A percentile compares a stretch with the other conserved stretches of the same genome.
Conservation (phyloP, 768 basidiomycete genomes). For the Xerocomus brunneocitrinus region DNA sequence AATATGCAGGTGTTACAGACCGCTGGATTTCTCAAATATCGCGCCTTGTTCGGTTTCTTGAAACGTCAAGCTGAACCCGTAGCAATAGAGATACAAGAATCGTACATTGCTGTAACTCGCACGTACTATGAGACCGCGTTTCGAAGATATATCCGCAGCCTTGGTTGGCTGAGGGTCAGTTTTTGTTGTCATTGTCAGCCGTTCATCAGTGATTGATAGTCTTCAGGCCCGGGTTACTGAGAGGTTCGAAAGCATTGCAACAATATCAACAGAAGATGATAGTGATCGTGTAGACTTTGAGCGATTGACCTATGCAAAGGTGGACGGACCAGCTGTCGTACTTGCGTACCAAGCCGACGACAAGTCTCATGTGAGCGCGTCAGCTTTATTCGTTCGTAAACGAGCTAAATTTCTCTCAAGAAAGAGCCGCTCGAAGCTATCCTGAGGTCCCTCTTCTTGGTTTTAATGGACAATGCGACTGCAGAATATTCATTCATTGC, state of each 20-base stretch:
- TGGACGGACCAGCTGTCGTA: conserved; percentile 78
- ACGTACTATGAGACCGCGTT: conserved; percentile 96
- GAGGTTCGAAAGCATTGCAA: conserved; percentile 60
- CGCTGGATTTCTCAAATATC: conserved; percentile 78
- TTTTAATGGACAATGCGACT: conserved; percentile 92
- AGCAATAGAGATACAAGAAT: conserved; percentile 82
- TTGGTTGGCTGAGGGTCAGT: conserved; percentile 72
- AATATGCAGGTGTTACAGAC: conserved; percentile 94
- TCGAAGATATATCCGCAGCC: conserved; percentile 78
- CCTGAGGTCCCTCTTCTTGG: conserved; percentile 79
- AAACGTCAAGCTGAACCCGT: conserved; percentile 76
- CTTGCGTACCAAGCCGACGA: conserved; percentile 89
- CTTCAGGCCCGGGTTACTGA: conserved; percentile 63
- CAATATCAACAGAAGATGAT: conserved; percentile 40
- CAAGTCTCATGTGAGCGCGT: conserved; percentile 71
- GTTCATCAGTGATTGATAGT: not conserved
- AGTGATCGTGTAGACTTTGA: conserved; percentile 42
- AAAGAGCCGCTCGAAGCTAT: conserved; percentile 82
- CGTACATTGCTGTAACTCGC: conserved; percentile 78
- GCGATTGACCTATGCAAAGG: conserved; percentile 60
- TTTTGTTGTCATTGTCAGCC: not conserved
- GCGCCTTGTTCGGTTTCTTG: conserved; percentile 77
- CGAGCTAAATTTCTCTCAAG: conserved; percentile 36
- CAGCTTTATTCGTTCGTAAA: not conserved
- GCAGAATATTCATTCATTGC: conserved; percentile 88